phyloP scores from a whole-genome alignment of 2,329 filamentous ascomycete species.

The Fusarium beomiforme region DNA sequence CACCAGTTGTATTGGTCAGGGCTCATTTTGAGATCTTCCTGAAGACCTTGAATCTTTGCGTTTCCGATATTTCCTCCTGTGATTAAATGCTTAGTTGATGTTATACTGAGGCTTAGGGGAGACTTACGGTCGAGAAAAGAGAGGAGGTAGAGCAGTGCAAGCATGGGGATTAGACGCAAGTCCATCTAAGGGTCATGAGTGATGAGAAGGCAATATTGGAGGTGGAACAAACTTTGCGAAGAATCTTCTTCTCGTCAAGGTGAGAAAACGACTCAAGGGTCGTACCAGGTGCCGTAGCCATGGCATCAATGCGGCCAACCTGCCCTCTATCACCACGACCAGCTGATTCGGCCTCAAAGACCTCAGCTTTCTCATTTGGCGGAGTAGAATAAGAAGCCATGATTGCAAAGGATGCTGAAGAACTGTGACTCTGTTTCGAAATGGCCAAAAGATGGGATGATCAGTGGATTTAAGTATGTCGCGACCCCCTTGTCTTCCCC shows the following conservation, averaged over 20 bases:
- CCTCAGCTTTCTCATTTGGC: slow-evolving; percentile 32
- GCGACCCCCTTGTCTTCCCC: slow-evolving; percentile 20
- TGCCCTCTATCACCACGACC: slow-evolving; percentile 4
- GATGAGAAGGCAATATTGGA: too few species aligned
- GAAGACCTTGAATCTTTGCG: slow-evolving; percentile 70
- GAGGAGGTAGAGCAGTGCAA: slow-evolving; percentile 74
- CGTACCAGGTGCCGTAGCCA: slow-evolving; percentile 24
- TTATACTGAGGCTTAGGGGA: not conserved
- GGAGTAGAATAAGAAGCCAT: slow-evolving; percentile 30
- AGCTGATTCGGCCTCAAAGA: slow-evolving; percentile 38
- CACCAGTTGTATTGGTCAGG: slow-evolving; percentile 76
- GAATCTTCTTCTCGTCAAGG: slow-evolving; percentile 62
- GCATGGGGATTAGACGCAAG: slow-evolving; percentile 64
- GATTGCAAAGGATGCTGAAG: not conserved
- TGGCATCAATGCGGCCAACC: slow-evolving; percentile 18
- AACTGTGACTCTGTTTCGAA: not conserved
- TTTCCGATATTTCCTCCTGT: slow-evolving; percentile 70
- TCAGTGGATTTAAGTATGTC: slow-evolving; percentile 31
- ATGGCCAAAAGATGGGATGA: slow-evolving; percentile 13
- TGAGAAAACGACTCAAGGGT: slow-evolving; percentile 42
- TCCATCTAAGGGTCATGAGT: slow-evolving; percentile 56
- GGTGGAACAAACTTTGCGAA: slow-evolving; percentile 59
- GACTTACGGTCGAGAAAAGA: slow-evolving; percentile 71
- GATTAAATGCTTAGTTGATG: not conserved
- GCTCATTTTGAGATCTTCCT: slow-evolving; percentile 65